A percentile compares a stretch with the other conserved stretches of the same genome.
These are phyloP conservation scores for Triticum urartu DNA, from an alignment of 176 grass and related monocot species.

Conservation along the genomic window DNA sequence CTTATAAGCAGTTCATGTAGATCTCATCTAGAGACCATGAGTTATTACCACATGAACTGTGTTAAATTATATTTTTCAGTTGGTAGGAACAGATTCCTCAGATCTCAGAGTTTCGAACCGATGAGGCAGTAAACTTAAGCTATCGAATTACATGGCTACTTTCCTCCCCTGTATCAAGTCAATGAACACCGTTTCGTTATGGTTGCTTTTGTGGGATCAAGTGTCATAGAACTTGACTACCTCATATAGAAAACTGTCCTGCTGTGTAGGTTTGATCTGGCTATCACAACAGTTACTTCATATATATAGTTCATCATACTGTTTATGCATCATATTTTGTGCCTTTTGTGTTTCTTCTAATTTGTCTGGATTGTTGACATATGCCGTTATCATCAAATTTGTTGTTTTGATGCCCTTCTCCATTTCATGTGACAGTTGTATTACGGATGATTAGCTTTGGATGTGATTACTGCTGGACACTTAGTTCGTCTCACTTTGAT, in stretches of 20 bases:
- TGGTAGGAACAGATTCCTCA: neutral
- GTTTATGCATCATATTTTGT: neutral
- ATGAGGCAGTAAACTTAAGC: neutral
- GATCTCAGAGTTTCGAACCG: neutral
- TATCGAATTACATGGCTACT: neutral
- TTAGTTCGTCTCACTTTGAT: slow-evolving; percentile 68
- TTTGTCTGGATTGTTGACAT: neutral
- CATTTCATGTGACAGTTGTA: slow-evolving; percentile 49
- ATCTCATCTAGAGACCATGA: slow-evolving; percentile 9
- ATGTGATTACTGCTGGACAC: slow-evolving; percentile 85
- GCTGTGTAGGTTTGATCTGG: neutral
- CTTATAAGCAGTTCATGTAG: neutral
- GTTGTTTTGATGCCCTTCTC: neutral
- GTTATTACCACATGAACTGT: neutral
- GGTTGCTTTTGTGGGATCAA: neutral
- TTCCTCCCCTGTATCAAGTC: neutral
- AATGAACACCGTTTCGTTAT: neutral
- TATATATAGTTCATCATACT: neutral
- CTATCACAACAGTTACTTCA: neutral
- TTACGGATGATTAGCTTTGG: slow-evolving; percentile 94
- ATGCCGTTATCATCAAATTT: neutral
- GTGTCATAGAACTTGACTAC: neutral
- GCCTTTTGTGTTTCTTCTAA: neutral
- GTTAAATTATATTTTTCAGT: neutral
- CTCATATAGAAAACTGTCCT: neutral